Base-by-base conservation (phyloP, 768 basidiomycete genomes). In the Coprinellus micaceus region DNA sequence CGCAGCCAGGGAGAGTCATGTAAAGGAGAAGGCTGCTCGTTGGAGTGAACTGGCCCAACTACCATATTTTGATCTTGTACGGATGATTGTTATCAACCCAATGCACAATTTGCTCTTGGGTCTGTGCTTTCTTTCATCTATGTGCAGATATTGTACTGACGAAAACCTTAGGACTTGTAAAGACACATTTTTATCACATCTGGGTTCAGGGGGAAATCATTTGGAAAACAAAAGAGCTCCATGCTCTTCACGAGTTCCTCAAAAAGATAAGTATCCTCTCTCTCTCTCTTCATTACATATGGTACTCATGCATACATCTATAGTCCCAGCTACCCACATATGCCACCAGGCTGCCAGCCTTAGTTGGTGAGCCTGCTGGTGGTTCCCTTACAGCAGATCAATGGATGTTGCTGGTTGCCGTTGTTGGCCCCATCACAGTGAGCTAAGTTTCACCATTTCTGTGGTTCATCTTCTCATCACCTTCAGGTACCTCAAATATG, bases 331-430 rank as follows among this genome's bases (percentile, higher is more conserved):
- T 45, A 25, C 44, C 44, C 17, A 19, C 44, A 2, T 45, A 45
- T 24, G 21, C 25, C 24, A 21, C n/a, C 5, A 15, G 58, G 33
- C 60, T 72, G 1, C 71, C 67, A 1, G 63, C 54, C 1, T 39
- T 67, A 1, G 64, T 69, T 9, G 67, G 69, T 11, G 66, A 63
- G 53, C 73, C 73, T 1, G 64, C 69, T 0, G 69, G 72, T 28
- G 70, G 72, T 4, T 70, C 67, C 2, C 57, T 73, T 1, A 71
- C 67, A 4, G 72, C 70, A 0, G 72, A 74, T 50, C 66, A 71
- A 40, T 70, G 72, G 74, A 58, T 67, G 0, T 36, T 71, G 11
- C 58, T 70, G 1, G 62, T 63, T 0, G 69, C 64, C 0, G 60
- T 71, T 17, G 60, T 70, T 22, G 66, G 65, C 0, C 72, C 73